Conservation (phyloP, 1,284 basidiomycete species). For the Puccinia triticina region DNA sequence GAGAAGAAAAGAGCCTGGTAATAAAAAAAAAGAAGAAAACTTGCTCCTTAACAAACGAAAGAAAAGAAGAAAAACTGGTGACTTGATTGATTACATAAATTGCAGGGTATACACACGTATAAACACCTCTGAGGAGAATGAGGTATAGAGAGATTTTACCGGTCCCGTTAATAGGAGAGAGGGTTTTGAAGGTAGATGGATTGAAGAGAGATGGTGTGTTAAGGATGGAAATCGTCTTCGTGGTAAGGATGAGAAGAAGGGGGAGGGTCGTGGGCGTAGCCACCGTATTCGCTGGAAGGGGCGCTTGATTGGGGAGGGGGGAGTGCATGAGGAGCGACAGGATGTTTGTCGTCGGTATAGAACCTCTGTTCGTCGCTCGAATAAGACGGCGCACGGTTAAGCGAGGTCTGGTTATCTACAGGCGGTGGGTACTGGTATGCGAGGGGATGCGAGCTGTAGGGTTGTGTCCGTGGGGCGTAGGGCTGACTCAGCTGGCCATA, state of each 20-base stretch:
- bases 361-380: conserved; percentile 31
- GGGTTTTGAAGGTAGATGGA: background rate
- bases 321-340: background rate
- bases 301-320: background rate
- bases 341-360: conserved; percentile 34
- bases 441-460: conserved; percentile 9
- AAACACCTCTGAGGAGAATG: background rate
- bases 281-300: background rate
- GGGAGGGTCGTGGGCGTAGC: background rate
- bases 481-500: background rate
- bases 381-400: conserved; percentile 37
- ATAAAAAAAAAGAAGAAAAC: background rate
- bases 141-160: too few relatives aligned
- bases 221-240: background rate
- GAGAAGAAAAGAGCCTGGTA: background rate
- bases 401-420: background rate
- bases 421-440: conserved; percentile 7
- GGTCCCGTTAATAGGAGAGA: too few relatives aligned
- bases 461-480: background rate
- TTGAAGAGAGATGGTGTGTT: background rate
- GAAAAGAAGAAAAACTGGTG: background rate
- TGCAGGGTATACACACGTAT: background rate
- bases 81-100: conserved; percentile 1
- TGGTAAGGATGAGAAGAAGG: background rate
- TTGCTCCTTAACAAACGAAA: background rate